Evolutionary conservation across 2,329 filamentous ascomycete genomes (phyloP), one percentile per base, ranked within the genome.

Genomic region (Colletotrichum musae): DNA sequence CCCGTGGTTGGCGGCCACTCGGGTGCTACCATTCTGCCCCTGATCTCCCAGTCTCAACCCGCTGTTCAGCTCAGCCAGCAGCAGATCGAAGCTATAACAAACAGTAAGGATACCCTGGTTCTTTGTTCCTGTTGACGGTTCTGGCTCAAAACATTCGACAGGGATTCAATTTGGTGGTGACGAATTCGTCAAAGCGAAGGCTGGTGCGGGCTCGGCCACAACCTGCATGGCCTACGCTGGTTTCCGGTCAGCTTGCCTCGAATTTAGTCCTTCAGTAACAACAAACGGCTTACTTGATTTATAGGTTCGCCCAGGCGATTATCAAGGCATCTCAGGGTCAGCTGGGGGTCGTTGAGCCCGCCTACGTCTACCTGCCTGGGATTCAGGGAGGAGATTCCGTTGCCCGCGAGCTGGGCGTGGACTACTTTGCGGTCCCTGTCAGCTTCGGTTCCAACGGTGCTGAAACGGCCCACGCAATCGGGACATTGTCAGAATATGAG

Each of bases 141-240:
- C 2, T 2, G 3, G n/a, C 48, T 32, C 4, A 26, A 16, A 28
- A 26, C 50, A 7, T 6, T 1, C 13, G 41, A n/a, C 26, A 72
- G 70, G 91, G 78, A 92, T 93, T 75, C 92, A 93, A 82, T 93
- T 93, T 80, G 92, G 92, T 81, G 92, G 92, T 87, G 91, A 93
- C 78, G 93, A 95, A 87, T 93, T 95, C 73, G 93, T 95, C 82
- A 88, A 94, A 87, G 93, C 93, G 80, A 95, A 95, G 90, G 92
- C 92, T 77, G 93, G 93, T 82, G 91, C 91, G 76, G 93, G 93
- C 74, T 94, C 92, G 72, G 93, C 93, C 76, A 95, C 93, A 70
- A 91, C 95, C 74, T 94, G 92, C 82, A 95, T 95, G 93, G 93
- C 93, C 74, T 93, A 72, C 36, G 70, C 92, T 72, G 92, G 91